Conservation (phyloP, 2,329 filamentous ascomycete genomes). For the Didymellaceae sp. region DNA sequence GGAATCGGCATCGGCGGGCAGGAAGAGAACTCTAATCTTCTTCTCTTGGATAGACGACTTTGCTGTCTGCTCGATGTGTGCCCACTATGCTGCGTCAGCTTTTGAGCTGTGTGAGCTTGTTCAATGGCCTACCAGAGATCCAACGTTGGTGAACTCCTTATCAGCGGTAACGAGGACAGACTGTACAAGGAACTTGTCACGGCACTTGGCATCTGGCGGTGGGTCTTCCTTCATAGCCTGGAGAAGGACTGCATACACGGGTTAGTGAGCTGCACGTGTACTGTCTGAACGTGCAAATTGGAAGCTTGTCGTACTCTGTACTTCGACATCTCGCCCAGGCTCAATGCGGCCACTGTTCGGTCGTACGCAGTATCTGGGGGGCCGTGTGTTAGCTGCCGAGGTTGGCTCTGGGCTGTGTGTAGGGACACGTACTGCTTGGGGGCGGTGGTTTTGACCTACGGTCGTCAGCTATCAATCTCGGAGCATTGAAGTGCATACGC, state of each 20-base stretch:
- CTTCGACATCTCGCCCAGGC: slow-evolving; percentile 86
- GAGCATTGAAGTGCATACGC: no score
- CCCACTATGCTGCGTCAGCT: slow-evolving; percentile 66
- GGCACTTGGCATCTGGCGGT: slow-evolving; percentile 82
- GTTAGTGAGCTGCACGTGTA: slow-evolving; percentile 33
- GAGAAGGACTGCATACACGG: slow-evolving; percentile 72
- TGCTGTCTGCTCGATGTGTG: slow-evolving; percentile 71
- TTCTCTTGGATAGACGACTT: slow-evolving; percentile 85
- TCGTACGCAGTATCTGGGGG: slow-evolving; percentile 87
- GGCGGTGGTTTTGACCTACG: slow-evolving; percentile 95
- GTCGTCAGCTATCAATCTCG: background rate
- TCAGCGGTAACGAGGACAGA: slow-evolving; percentile 83
- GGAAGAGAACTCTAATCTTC: slow-evolving; percentile 92
- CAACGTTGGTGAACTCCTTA: slow-evolving; percentile 81
- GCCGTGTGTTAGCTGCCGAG: slow-evolving; percentile 24
- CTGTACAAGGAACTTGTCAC: slow-evolving; percentile 97
- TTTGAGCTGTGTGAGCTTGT: background rate
- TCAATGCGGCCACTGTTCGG: slow-evolving; percentile 97
- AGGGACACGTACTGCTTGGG: slow-evolving; percentile 86
- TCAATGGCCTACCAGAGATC: slow-evolving; percentile 71
- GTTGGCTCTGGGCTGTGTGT: slow-evolving; percentile 22
- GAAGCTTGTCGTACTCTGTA: slow-evolving; percentile 71
- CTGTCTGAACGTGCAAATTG: slow-evolving; percentile 19
- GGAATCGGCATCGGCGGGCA: slow-evolving; percentile 65
- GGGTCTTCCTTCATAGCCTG: slow-evolving; percentile 98